Conservation (phyloP, 2,329 filamentous ascomycete species). For the Pseudogymnoascus sp. region DNA sequence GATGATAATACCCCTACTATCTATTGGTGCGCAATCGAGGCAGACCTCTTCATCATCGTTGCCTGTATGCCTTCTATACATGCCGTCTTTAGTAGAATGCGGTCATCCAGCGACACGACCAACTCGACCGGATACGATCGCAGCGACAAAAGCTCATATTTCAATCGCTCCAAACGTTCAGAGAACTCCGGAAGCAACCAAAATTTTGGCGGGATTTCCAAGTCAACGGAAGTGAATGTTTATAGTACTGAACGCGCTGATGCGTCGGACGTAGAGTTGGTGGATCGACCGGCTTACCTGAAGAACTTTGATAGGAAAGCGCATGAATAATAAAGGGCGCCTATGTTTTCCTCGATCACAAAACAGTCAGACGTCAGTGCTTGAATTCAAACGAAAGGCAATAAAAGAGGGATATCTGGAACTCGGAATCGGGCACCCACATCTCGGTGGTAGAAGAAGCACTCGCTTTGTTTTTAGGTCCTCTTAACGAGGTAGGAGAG, state of each 20-base stretch:
- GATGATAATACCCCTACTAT: slow-evolving; percentile 5
- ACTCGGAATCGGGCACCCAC: too few relatives aligned
- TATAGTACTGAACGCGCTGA: slow-evolving; percentile 10
- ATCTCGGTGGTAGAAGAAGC: too few relatives aligned
- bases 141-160: slow-evolving; percentile 11
- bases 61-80: slow-evolving; percentile 9
- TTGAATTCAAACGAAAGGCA: too few relatives aligned
- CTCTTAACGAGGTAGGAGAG: too few relatives aligned
- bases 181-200: slow-evolving; percentile 7
- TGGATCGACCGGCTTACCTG: slow-evolving; percentile 8
- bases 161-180: slow-evolving; percentile 1
- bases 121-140: background rate
- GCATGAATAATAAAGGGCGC: background rate
- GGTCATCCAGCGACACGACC: background rate
- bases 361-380: background rate
- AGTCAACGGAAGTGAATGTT: slow-evolving; percentile 11
- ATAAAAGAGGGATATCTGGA: too few relatives aligned
- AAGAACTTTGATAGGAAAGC: background rate
- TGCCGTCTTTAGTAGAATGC: background rate
- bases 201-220: slow-evolving; percentile 8
- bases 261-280: slow-evolving; percentile 11
- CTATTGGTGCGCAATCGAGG: slow-evolving; percentile 6
- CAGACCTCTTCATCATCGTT: slow-evolving; percentile 1
- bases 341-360: background rate
- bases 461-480: too few relatives aligned